phyloP scores from a whole-genome alignment of 106 monocot genomes.

The Dendrobium huoshanense region DNA sequence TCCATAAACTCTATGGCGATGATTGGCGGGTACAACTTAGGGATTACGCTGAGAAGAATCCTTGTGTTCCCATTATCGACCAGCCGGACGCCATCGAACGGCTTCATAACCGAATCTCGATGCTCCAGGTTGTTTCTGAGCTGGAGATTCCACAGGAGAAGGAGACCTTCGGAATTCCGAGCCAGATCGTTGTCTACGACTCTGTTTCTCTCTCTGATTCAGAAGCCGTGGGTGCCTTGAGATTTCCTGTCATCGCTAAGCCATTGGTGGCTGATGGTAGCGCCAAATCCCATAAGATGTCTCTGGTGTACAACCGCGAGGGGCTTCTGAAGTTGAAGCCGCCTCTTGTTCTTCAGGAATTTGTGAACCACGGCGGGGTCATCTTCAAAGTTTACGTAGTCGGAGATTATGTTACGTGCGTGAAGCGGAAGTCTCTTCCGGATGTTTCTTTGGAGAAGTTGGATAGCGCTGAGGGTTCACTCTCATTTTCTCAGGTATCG shows the following conservation, averaged over 20 bases:
- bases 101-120: constrained; percentile 63
- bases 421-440: constrained; percentile 59
- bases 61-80: constrained; percentile 47
- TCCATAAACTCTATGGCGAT: constrained; percentile 50
- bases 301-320: constrained; percentile 35
- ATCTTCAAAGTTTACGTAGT: constrained; percentile 78
- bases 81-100: constrained; percentile 40
- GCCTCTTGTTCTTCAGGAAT: constrained; percentile 66
- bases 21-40: constrained; percentile 41
- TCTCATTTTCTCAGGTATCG: constrained; percentile 59
- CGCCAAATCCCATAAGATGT: constrained; percentile 58
- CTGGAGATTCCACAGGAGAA: constrained; percentile 24
- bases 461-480: constrained; percentile 25
- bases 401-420: constrained; percentile 60
- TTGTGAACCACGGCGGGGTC: constrained; percentile 69
- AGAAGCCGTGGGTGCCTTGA: constrained; percentile 12
- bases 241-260: constrained; percentile 65
- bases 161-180: constrained; percentile 56
- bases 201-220: constrained; percentile 33
- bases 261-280: constrained; percentile 63
- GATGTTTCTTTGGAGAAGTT: constrained; percentile 50
- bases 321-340: constrained; percentile 51
- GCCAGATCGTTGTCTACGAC: constrained; percentile 53
- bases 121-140: constrained; percentile 59
- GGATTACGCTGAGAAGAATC: constrained; percentile 22